A percentile compares a stretch with the other conserved stretches of the same genome.
Conservation (phyloP, 148 eudicot genomes). For the Silene conica region DNA sequence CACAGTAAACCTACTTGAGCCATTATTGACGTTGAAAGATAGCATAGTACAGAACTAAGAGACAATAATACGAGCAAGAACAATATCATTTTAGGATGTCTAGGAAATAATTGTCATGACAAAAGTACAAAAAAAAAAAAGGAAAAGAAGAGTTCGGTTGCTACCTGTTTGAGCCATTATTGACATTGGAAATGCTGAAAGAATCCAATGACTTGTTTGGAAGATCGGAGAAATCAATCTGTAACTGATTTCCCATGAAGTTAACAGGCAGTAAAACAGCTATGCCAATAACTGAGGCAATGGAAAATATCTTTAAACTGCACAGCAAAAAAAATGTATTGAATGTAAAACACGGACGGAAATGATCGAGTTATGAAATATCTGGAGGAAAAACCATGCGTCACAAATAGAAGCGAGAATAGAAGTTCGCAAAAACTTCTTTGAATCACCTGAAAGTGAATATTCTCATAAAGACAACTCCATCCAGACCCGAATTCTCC, state of each 20-base stretch:
- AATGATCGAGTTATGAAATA: not conserved
- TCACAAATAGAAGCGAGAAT: not conserved
- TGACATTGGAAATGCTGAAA: conserved; percentile 77
- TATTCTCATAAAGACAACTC: conserved; percentile 66
- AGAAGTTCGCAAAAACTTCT: not conserved
- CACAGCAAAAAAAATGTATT: conserved; percentile 5
- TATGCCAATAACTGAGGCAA: conserved; percentile 57
- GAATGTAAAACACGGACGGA: not conserved
- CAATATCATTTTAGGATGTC: not conserved
- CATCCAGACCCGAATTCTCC: conserved; percentile 68
- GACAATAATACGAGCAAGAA: not conserved
- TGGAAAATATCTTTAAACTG: conserved; percentile 56
- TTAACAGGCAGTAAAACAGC: conserved; percentile 65
- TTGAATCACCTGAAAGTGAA: conserved; percentile 53
- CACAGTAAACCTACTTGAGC: not conserved
- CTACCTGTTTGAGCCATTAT: conserved; percentile 75
- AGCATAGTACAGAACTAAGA: not conserved
- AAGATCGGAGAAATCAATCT: conserved; percentile 52
- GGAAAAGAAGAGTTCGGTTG: not conserved
- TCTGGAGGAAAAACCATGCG: not conserved
- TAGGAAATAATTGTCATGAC: not conserved
- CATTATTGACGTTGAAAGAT: not conserved
- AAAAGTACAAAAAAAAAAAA: not conserved
- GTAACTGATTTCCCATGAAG: conserved; percentile 58
- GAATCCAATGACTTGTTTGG: conserved; percentile 64